phyloP scores from a whole-genome alignment of 129 eudicot genomes.

The Artemisia tridentata region DNA sequence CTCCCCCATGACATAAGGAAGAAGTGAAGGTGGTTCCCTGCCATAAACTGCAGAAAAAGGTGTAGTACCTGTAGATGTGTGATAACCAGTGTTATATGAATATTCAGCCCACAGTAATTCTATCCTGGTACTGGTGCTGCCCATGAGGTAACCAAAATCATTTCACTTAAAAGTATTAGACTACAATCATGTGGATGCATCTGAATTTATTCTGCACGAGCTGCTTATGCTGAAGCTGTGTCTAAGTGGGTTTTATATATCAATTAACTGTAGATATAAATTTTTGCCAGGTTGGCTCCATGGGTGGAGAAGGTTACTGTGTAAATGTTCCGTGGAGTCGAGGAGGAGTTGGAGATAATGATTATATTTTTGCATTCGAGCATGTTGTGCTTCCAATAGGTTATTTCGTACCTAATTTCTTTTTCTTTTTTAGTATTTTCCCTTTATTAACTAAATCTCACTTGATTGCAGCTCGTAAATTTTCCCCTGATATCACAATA shows the following conservation, averaged over 20 bases:
- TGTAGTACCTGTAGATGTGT: too few species aligned
- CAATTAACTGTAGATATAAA: not conserved
- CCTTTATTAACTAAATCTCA: not conserved
- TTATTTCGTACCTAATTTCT: conserved; percentile 23
- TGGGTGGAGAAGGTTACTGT: conserved; percentile 95
- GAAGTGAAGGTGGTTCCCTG: too few species aligned
- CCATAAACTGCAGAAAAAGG: too few species aligned
- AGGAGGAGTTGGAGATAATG: conserved; percentile 96
- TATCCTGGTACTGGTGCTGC: conserved; percentile 99
- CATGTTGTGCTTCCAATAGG: conserved; percentile 92
- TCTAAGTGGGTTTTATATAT: not conserved
- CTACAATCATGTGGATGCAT: conserved; percentile 13
- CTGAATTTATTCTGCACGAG: not conserved
- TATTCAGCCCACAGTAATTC: too few species aligned
- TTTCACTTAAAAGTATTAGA: not conserved
- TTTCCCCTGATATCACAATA: conserved; percentile 84
- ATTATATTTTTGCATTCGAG: conserved; percentile 87
- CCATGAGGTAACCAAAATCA: conserved; percentile 51
- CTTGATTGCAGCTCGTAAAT: conserved; percentile 66
- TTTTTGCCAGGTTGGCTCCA: conserved; percentile 66
- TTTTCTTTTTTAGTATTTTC: not conserved
- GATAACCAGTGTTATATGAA: too few species aligned
- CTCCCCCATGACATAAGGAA: too few species aligned
- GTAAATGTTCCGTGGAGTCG: conserved; percentile 97
- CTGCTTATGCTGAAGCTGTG: too few species aligned